Conservation (phyloP, 2,329 filamentous ascomycete genomes). For the Hymenoscyphus fructigenus region DNA sequence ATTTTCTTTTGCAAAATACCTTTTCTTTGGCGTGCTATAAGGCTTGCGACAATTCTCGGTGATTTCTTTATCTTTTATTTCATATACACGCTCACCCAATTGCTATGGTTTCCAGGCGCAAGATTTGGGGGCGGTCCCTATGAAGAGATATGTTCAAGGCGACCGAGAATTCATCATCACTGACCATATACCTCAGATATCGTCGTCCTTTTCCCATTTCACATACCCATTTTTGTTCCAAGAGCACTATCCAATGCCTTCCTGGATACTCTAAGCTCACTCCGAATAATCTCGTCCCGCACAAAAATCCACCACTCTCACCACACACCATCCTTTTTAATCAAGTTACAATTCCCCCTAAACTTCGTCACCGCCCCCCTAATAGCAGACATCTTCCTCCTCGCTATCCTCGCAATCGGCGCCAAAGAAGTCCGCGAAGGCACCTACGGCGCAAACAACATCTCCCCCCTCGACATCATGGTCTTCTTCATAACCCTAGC, state of each 20-base stretch:
- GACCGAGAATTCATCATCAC: not conserved
- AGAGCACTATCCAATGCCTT: conserved; percentile 46
- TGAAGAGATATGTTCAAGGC: not conserved
- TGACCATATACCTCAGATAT: conserved; percentile 50
- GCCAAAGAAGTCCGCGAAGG: conserved; percentile 66
- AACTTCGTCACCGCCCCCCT: conserved; percentile 71
- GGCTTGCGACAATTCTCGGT: not conserved
- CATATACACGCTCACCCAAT: not conserved
- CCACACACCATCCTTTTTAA: conserved; percentile 40
- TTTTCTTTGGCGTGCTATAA: not conserved
- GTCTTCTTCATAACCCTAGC: conserved; percentile 71
- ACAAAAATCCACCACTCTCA: conserved; percentile 28
- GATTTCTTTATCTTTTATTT: not conserved
- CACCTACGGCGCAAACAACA: conserved; percentile 63
- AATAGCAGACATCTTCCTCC: conserved; percentile 68
- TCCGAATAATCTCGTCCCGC: conserved; percentile 54
- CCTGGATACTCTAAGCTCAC: conserved; percentile 43
- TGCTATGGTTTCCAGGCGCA: not conserved
- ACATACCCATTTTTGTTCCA: conserved; percentile 62
- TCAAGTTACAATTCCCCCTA: conserved; percentile 59
- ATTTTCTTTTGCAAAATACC: not conserved
- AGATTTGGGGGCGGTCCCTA: not conserved
- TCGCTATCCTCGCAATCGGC: conserved; percentile 69
- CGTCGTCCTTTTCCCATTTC: conserved; percentile 67
- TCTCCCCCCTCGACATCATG: conserved; percentile 72